Evolutionary conservation across 768 basidiomycete species (phyloP), one percentile per base, ranked within the genome.

Genomic region (Agrocybe chaxingu): DNA sequence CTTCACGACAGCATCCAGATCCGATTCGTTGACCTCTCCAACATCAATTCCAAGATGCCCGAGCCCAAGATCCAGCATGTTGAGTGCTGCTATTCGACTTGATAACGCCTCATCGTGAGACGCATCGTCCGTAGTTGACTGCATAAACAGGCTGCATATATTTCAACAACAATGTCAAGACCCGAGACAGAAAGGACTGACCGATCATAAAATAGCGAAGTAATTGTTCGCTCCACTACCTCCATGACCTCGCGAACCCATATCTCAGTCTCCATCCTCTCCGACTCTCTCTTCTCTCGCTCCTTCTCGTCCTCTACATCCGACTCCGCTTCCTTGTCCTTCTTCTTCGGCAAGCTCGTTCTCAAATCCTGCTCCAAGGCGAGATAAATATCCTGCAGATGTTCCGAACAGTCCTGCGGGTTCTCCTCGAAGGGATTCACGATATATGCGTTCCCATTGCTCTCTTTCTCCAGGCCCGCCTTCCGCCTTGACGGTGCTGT

Each of bases 71-170:
- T 98, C 96, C 1, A 98, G 75, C 76, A 94, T 81, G 57, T 95
- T 94, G 40, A 99, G 74, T 1, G 94, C 95, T 10, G 92, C 92
- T 11, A 98, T 85, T 4, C 95, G 83, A 61, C 84, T 89, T 0
- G 94, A 84, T 3, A 99, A 73, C 0, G 92, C 88, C 59, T 92
- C 91, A 62, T 99, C 94, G 62, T 97, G 95, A 1, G 85, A 85
- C 0, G 80, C 74, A 60, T 99, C 96, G 13, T 80, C 80, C 2
- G 83, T 75, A 1, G 70, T 65, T 3, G 76, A 70, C 12, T 88
- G 90, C 46, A 84, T 78, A 68, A 93, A 97, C 3, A 97, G 59
- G 49, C 92, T 95, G 42, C 7, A 43, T 8, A 11, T 8, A 31
- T 9, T 32, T 46, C 7, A 47, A 31, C 13, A 11, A 39, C 19